phyloP scores from a whole-genome alignment of 139 green algal genomes.

The Chlamydomonas sp. region DNA sequence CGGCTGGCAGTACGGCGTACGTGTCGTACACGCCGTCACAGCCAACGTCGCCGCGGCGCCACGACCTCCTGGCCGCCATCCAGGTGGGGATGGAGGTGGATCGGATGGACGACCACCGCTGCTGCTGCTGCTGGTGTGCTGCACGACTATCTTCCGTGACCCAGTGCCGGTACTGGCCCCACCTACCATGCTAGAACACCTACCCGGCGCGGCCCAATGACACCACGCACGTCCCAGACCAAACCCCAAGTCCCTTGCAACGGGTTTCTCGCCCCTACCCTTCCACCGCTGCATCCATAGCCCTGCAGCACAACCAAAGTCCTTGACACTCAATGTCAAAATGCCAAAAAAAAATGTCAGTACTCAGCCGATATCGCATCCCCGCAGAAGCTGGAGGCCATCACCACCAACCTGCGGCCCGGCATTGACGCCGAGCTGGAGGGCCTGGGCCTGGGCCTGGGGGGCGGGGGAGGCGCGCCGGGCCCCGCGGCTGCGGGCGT shows the following conservation, averaged over 20 bases:
- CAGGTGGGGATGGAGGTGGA: background rate
- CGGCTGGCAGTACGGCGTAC: background rate
- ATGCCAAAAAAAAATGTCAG: background rate
- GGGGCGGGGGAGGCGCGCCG: background rate
- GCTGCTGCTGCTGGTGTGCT: too few relatives aligned
- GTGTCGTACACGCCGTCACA: constrained; percentile 7
- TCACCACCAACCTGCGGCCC: constrained; percentile 23
- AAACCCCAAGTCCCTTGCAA: too few relatives aligned
- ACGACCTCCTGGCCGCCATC: constrained; percentile 25
- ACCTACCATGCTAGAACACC: too few relatives aligned
- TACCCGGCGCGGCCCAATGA: too few relatives aligned
- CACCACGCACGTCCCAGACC: too few relatives aligned
- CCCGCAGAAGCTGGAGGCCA: constrained; percentile 28
- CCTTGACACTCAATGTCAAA: background rate
- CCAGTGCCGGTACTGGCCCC: background rate
- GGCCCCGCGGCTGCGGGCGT: background rate
- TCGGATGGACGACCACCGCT: background rate
- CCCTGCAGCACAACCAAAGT: too few relatives aligned
- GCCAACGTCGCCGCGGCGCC: background rate
- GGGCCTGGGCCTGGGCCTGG: background rate
- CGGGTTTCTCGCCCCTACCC: too few relatives aligned
- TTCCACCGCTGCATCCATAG: too few relatives aligned
- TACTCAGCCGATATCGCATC: background rate
- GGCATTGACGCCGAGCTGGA: constrained; percentile 18
- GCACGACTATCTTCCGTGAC: background rate